A percentile compares a stretch with the other conserved stretches of the same genome.
Evolutionary conservation across 2,329 filamentous ascomycete species (phyloP).

Genomic region (Capronia epimyces): DNA sequence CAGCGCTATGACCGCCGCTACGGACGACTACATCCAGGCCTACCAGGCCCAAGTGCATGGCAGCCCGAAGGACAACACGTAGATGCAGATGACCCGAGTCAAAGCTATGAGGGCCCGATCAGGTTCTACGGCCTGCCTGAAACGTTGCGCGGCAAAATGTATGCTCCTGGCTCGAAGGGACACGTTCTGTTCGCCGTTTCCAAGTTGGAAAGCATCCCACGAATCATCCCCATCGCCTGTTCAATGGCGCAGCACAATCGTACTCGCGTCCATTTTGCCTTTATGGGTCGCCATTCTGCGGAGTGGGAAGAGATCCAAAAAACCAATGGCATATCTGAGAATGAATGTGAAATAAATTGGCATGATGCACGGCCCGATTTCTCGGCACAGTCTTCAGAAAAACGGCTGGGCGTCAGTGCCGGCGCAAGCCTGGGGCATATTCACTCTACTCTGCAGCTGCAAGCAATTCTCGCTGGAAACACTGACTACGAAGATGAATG

Average conservation of each 20-base stretch:
- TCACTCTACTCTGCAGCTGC: constrained; percentile 67
- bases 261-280: constrained; percentile 73
- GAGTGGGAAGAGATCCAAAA: constrained; percentile 62
- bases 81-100: neutral
- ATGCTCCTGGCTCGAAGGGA: constrained; percentile 40
- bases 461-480: constrained; percentile 68
- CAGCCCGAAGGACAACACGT: neutral
- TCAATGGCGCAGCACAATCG: constrained; percentile 67
- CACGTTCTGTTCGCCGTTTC: constrained; percentile 77
- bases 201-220: constrained; percentile 65
- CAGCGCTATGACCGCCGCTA: constrained; percentile 32
- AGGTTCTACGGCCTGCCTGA: constrained; percentile 60
- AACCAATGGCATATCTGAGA: constrained; percentile 70
- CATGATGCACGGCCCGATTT: constrained; percentile 74
- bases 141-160: constrained; percentile 11
- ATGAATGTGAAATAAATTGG: constrained; percentile 60
- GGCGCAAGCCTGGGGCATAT: constrained; percentile 65
- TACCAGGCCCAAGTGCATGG: neutral
- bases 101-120: constrained; percentile 61
- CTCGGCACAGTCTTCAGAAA: constrained; percentile 61
- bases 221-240: constrained; percentile 75
- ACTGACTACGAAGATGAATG: constrained; percentile 61
- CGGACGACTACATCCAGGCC: constrained; percentile 14
- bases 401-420: constrained; percentile 61
- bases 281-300: constrained; percentile 70